Percentiles rank a stretch among this genome's conserved stretches.
Conservation (phyloP, 2,329 filamentous ascomycete genomes). For the Nigrospora oryzae region DNA sequence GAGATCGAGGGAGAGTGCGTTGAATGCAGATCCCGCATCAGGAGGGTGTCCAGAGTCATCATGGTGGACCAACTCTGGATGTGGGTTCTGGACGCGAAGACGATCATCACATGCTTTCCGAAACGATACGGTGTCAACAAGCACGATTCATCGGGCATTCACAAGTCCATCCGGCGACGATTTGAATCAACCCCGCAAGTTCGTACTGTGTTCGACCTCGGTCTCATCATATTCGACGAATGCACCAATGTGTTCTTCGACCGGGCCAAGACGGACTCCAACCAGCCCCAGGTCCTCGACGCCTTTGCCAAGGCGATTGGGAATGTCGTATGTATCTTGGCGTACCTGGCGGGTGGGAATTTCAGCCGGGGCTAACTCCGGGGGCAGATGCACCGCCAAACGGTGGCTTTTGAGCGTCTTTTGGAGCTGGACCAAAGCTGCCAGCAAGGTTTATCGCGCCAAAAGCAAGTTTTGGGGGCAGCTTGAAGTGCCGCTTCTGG, state of each 20-base stretch:
- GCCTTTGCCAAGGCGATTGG: constrained; percentile 32
- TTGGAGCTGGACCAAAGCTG: constrained; percentile 23
- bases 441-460: constrained; percentile 11
- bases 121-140: constrained; percentile 33
- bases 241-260: constrained; percentile 32
- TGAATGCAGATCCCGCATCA: constrained; percentile 6
- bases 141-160: constrained; percentile 27
- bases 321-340: constrained; percentile 22
- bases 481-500: constrained; percentile 22
- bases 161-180: constrained; percentile 27
- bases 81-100: constrained; percentile 29
- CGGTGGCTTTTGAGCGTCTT: constrained; percentile 28
- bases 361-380: background rate
- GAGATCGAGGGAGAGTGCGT: constrained; percentile 3
- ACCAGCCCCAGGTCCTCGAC: constrained; percentile 29
- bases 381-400: constrained; percentile 26
- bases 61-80: constrained; percentile 38
- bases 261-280: constrained; percentile 18
- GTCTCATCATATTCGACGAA: constrained; percentile 30
- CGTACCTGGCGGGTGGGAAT: background rate
- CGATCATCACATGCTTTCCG: constrained; percentile 30
- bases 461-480: constrained; percentile 10
- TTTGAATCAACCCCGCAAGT: constrained; percentile 19
- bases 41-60: constrained; percentile 17
- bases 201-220: constrained; percentile 30